Conservation (phyloP, 257 asterid genomes). For the Solanum appendiculatum region DNA sequence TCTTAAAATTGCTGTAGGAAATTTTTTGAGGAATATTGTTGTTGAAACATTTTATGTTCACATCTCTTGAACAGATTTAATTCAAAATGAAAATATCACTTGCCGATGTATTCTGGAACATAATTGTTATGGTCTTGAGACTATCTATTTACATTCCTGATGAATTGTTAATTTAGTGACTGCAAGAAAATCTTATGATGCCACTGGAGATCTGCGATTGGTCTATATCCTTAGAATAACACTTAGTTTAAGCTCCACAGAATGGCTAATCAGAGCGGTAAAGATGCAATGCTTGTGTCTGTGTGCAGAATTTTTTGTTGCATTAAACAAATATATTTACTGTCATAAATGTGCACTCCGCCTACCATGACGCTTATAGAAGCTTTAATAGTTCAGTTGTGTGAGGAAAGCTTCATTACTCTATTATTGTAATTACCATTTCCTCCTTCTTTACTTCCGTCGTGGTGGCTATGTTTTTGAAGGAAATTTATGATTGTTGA, state of each 20-base stretch:
- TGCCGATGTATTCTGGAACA: neutral
- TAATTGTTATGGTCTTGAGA: neutral
- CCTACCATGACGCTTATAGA: neutral
- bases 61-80: neutral
- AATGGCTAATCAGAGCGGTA: neutral
- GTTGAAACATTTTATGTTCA: neutral
- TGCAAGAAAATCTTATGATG: neutral
- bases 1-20: neutral
- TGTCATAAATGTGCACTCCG: neutral
- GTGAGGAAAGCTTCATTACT: neutral
- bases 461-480: neutral
- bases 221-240: neutral
- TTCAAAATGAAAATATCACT: neutral
- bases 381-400: neutral
- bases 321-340: neutral
- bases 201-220: neutral
- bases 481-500: neutral
- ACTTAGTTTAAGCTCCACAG: neutral
- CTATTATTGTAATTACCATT: neutral
- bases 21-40: neutral
- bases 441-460: neutral
- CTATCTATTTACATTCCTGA: neutral
- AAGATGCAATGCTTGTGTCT: neutral
- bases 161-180: neutral
- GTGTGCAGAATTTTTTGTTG: neutral